Base-by-base conservation (phyloP, 805 yeast genomes). In the Candida schatavii region DNA sequence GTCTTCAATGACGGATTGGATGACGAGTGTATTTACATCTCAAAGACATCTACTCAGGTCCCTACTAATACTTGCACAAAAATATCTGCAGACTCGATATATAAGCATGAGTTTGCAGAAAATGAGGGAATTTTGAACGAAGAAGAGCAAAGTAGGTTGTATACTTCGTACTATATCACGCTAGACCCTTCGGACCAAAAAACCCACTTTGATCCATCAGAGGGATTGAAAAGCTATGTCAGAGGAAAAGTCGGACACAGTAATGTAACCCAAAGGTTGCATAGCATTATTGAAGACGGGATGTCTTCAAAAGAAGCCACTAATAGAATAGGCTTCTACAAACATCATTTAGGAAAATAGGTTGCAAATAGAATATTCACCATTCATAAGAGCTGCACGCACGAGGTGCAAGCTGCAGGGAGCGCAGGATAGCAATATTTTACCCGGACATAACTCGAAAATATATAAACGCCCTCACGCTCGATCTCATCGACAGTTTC, bases 121-220 rank as follows among this genome's bases (percentile, higher is more conserved):
- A 44, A 46, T 4, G 76, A 65, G 14, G 81, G 80, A 0, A 56
- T 66, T n/a, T 59, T 76, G 37, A 56, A 60, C 2, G 54, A 66
- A 3, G 56, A 58, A 5, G 64, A 75, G 38, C 60, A 60, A 39
- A 48, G 56, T 34, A 73, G 70, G 23, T 64, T 76, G 18, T 73
- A 70, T 51, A 60, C 73, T 25, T 59, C 64, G 33, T 66, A 70
- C 41, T 68, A 55, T 42, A 50, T 57, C 2, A 52, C 64, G 0
- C 33, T 56, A 5, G 58, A 54, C 19, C 55, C 55, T 1, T 39
- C 43, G 5, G 53, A 54, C 3, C 38, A 40, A 14, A 35, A 39
- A 5, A 37, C 43, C 6, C 52, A 44, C 33, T 55, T 46, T 38
- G 50, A 50, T 21, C 62, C 64, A 3, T 23, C 29, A 23, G 37